Evolutionary conservation across 75 land plant genomes (phyloP).

Genomic region (Cupressus sempervirens): DNA sequence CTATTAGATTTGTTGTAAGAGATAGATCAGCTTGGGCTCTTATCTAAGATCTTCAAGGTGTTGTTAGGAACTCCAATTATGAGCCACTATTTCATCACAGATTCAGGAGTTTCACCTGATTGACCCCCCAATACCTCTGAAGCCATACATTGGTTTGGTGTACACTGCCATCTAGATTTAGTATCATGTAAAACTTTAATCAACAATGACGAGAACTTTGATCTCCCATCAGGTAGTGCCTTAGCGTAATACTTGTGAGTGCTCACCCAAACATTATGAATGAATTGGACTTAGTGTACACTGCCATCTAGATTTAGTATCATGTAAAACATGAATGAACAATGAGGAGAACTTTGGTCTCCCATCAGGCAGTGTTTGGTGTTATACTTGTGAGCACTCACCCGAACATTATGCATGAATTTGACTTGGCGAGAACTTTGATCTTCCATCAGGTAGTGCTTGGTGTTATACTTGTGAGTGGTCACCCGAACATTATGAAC

Average conservation of each 20-base stretch:
- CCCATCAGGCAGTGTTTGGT: neutral
- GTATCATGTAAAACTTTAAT: neutral
- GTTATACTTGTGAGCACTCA: neutral
- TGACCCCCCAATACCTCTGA: neutral
- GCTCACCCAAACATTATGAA: too few relatives aligned
- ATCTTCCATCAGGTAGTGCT: neutral
- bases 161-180: neutral
- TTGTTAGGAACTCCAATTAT: neutral
- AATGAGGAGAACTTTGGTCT: neutral
- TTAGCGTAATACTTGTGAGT: neutral
- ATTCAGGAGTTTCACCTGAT: neutral
- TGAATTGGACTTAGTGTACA: neutral
- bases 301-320: neutral
- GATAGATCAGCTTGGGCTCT: neutral
- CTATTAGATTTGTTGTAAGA: neutral
- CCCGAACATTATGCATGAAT: neutral
- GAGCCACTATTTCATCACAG: neutral
- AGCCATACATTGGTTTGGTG: neutral
- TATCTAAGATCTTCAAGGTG: neutral
- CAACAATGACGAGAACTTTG: neutral
- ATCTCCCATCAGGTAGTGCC: neutral
- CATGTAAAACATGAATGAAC: neutral
- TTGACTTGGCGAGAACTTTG: neutral
- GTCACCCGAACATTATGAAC: too few relatives aligned
- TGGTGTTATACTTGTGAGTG: neutral